A percentile compares a stretch with the other conserved stretches of the same genome.
Evolutionary conservation across 1,284 basidiomycete genomes (phyloP).

Genomic region (Fomitopsis pinicola): DNA sequence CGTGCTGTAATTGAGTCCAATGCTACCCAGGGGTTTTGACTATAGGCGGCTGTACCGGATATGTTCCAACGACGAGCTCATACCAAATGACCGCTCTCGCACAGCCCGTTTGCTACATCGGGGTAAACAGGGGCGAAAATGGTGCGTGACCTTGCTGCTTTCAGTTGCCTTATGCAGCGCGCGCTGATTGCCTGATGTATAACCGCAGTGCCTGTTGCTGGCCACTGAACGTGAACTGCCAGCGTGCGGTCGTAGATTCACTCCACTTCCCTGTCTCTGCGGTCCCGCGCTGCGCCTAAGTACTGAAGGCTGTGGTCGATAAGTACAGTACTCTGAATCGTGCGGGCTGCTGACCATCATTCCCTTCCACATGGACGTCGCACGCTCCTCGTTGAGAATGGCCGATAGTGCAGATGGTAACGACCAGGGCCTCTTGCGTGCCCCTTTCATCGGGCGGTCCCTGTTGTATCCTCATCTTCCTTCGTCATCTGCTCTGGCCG

Average conservation of each 20-base stretch:
- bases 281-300: background rate
- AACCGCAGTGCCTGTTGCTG: no score
- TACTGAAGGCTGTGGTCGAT: no score
- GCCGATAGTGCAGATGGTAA: background rate
- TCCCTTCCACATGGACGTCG: background rate
- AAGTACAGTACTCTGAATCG: no score
- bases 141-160: no score
- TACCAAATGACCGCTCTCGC: background rate
- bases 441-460: background rate
- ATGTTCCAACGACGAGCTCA: no score
- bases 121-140: background rate
- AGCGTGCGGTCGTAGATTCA: no score
- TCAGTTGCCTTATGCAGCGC: no score
- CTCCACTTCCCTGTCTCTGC: background rate
- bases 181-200: background rate
- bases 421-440: background rate
- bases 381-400: background rate
- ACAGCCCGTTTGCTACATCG: background rate
- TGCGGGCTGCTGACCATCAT: no score
- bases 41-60: background rate
- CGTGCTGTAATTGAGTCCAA: background rate
- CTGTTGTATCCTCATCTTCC: conserved; percentile 28
- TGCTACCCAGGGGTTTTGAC: background rate
- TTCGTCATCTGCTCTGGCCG: conserved; percentile 43
- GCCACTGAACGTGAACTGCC: no score